Conservation (phyloP, 2,329 filamentous ascomycete genomes). For the Claviceps digitariae region DNA sequence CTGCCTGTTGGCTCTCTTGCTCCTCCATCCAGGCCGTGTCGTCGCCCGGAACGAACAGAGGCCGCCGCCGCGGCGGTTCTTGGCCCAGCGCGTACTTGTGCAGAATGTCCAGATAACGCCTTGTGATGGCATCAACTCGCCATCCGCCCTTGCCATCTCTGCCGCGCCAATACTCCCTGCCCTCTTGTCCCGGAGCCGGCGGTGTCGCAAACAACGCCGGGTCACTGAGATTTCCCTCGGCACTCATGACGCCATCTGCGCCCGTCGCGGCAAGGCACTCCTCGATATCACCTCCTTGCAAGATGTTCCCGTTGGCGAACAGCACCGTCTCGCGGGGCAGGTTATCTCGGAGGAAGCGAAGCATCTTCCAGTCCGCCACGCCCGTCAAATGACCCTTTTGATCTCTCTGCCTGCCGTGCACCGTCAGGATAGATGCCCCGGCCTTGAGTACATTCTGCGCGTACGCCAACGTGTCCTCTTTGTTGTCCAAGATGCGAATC, state of each 20-base stretch:
- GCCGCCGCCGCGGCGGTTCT: conserved; percentile 51
- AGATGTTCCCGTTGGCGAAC: conserved; percentile 91
- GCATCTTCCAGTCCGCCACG: conserved; percentile 78
- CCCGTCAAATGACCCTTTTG: conserved; percentile 96
- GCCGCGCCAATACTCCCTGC: conserved; percentile 77
- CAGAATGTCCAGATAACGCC: conserved; percentile 84
- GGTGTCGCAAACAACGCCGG: conserved; percentile 68
- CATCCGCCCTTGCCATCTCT: conserved; percentile 70
- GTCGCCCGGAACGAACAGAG: conserved; percentile 58
- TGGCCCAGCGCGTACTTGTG: conserved; percentile 60
- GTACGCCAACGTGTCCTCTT: conserved; percentile 76
- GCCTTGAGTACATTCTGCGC: conserved; percentile 75
- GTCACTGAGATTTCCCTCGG: conserved; percentile 88
- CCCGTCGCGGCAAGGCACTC: conserved; percentile 70
- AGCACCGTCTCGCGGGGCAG: conserved; percentile 80
- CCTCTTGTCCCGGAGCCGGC: conserved; percentile 50
- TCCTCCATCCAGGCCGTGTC: conserved; percentile 32
- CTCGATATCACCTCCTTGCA: conserved; percentile 66
- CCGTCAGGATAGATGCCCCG: conserved; percentile 83
- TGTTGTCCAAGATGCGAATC: conserved; percentile 78
- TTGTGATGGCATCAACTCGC: conserved; percentile 73
- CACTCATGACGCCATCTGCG: conserved; percentile 88
- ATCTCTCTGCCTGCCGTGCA: conserved; percentile 77
- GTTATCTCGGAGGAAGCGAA: conserved; percentile 69
- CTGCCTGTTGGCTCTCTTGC: conserved; percentile 9